Evolutionary conservation across 169 alveolate genomes (phyloP).

Genomic region (Plasmodium gonderi): DNA sequence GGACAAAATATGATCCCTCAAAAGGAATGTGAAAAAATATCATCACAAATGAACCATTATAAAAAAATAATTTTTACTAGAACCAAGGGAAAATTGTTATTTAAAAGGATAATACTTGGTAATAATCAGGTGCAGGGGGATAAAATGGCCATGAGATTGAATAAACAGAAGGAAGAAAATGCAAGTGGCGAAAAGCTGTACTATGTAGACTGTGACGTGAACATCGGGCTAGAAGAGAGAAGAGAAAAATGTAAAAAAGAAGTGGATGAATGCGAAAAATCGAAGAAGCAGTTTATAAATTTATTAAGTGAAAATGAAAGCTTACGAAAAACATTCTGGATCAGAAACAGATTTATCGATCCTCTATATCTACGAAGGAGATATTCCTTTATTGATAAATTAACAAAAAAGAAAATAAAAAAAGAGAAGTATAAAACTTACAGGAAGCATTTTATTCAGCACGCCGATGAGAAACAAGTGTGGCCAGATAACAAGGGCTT

Average conservation of each 20-base stretch:
- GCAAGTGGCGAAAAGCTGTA: conserved; percentile 18
- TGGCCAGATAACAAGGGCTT: conserved; percentile 88
- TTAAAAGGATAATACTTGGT: conserved; percentile 45
- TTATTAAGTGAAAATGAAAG: conserved; percentile 61
- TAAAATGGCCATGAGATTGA: background rate
- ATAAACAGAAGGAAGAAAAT: conserved; percentile 2
- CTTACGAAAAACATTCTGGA: conserved; percentile 36
- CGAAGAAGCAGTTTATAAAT: conserved; percentile 33
- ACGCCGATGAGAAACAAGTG: conserved; percentile 83
- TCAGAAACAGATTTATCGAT: conserved; percentile 82
- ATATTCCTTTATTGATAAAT: conserved; percentile 81
- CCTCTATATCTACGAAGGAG: conserved; percentile 84
- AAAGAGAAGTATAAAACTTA: conserved; percentile 81
- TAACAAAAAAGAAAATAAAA: conserved; percentile 80
- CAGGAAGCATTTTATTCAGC: conserved; percentile 81
- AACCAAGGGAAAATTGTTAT: conserved; percentile 23
- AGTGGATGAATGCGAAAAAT: conserved; percentile 44
- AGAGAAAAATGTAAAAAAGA: conserved; percentile 13
- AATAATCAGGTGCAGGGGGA: background rate
- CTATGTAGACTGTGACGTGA: conserved; percentile 57
- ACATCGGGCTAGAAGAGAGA: conserved; percentile 56
- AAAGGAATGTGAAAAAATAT: conserved; percentile 10
- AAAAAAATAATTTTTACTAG: conserved; percentile 47
- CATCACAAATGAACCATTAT: background rate
- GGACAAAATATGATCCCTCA: background rate